phyloP scores from a whole-genome alignment of 2,329 filamentous ascomycete genomes.

The Aspergillus neotritici region DNA sequence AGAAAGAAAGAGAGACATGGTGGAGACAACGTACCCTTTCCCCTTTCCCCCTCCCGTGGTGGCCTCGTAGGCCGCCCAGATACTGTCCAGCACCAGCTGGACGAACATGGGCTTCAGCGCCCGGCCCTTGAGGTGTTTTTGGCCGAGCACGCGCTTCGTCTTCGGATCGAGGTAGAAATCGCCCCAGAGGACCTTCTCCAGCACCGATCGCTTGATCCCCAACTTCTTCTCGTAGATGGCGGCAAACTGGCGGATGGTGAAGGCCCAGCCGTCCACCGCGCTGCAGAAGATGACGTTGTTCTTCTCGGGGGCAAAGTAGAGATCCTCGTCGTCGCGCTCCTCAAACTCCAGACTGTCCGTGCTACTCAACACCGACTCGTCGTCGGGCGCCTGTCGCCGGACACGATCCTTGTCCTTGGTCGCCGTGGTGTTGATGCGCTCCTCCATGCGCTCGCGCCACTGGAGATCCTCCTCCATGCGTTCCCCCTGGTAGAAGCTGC shows the following conservation, averaged over 20 bases:
- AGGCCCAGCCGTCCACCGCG: constrained; percentile 97
- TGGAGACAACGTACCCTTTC: constrained; percentile 61
- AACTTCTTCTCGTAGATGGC: constrained; percentile 93
- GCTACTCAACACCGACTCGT: constrained; percentile 47
- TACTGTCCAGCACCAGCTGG: constrained; percentile 86
- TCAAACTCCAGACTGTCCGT: constrained; percentile 61
- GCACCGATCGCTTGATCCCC: constrained; percentile 77
- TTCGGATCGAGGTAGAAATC: constrained; percentile 96
- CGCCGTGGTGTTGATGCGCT: constrained; percentile 67
- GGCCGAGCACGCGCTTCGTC: constrained; percentile 83
- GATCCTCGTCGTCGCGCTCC: constrained; percentile 89
- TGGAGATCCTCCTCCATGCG: constrained; percentile 97
- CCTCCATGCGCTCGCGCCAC: constrained; percentile 90
- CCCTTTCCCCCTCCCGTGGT: constrained; percentile 76
- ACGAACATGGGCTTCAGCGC: constrained; percentile 96
- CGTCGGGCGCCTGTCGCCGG: constrained; percentile 33
- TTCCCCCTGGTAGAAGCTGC: constrained; percentile 96
- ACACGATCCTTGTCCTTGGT: constrained; percentile 48
- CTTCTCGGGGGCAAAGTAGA: constrained; percentile 96
- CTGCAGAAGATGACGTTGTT: constrained; percentile 99
- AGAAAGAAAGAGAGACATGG: constrained; percentile 4
- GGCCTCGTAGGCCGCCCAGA: constrained; percentile 93
- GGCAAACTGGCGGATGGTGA: constrained; percentile 91
- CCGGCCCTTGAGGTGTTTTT: constrained; percentile 88
- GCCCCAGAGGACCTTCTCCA: constrained; percentile 96